Percentiles rank a stretch among this genome's conserved stretches.
Evolutionary conservation across 441 rosid genomes (phyloP).

Genomic region (Adansonia rubrostipa): DNA sequence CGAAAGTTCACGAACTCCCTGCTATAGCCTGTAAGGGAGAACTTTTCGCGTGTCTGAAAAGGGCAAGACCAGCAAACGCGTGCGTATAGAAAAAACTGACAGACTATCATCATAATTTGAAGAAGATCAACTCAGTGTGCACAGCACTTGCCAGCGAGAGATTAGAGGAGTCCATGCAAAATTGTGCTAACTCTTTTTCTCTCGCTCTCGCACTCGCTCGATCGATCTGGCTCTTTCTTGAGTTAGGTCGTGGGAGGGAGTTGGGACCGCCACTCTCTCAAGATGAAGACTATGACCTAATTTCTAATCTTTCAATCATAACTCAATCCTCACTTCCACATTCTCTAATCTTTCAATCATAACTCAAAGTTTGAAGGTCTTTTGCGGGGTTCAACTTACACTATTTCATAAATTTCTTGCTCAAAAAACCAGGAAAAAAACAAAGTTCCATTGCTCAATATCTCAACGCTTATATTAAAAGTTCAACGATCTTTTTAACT

Average conservation of each 20-base stretch:
- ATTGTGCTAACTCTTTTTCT: not conserved
- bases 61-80: constrained; percentile 22
- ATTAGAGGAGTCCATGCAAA: constrained; percentile 19
- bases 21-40: not conserved
- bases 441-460: not conserved
- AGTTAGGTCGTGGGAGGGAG: not conserved
- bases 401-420: not conserved
- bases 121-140: not conserved
- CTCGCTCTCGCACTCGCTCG: not conserved
- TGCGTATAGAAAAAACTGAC: constrained; percentile 14
- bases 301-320: not conserved
- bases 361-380: not conserved
- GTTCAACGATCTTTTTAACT: not conserved
- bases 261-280: constrained; percentile 25
- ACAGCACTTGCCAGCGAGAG: not conserved
- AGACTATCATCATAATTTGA: not conserved
- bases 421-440: constrained; percentile 4
- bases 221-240: not conserved
- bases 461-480: not conserved
- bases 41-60: constrained; percentile 20
- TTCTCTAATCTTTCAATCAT: too few species aligned
- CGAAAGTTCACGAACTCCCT: not conserved
- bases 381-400: not conserved
- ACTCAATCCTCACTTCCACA: constrained; percentile 11
- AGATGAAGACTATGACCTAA: not conserved